Conservation (phyloP, 441 rosid genomes). For the Pelargonium myrrhifolium region DNA sequence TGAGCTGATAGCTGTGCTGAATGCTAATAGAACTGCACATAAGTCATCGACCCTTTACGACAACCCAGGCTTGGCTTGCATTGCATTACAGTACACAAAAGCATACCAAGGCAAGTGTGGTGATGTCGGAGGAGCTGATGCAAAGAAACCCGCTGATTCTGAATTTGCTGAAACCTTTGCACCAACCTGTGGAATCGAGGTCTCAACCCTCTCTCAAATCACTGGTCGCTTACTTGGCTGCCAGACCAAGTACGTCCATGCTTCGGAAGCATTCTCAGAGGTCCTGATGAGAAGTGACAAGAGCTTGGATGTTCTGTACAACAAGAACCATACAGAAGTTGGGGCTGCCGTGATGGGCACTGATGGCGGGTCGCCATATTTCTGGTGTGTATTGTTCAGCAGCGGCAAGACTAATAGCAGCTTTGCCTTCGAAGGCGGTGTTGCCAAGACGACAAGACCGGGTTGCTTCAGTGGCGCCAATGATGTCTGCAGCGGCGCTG, state of each 20-base stretch:
- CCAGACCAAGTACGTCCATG: slow-evolving; percentile 38
- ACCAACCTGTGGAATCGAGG: slow-evolving; percentile 49
- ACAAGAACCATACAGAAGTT: slow-evolving; percentile 57
- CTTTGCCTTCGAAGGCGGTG: slow-evolving; percentile 46
- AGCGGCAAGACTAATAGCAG: slow-evolving; percentile 47
- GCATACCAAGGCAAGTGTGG: slow-evolving; percentile 56
- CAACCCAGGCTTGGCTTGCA: slow-evolving; percentile 61
- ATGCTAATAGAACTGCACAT: slow-evolving; percentile 44
- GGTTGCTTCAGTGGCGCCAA: slow-evolving; percentile 76
- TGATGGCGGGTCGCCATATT: slow-evolving; percentile 58
- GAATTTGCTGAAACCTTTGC: slow-evolving; percentile 50
- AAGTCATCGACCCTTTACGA: slow-evolving; percentile 41
- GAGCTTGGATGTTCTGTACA: slow-evolving; percentile 46
- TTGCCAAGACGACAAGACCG: slow-evolving; percentile 40
- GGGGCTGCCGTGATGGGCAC: slow-evolving; percentile 57
- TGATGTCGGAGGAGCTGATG: slow-evolving; percentile 49
- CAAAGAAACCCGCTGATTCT: slow-evolving; percentile 59
- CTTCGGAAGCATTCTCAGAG: slow-evolving; percentile 49
- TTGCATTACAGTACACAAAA: slow-evolving; percentile 69
- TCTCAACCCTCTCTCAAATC: slow-evolving; percentile 43
- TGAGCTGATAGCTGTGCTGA: slow-evolving; percentile 40
- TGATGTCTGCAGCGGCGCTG: slow-evolving; percentile 45
- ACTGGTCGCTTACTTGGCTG: slow-evolving; percentile 68
- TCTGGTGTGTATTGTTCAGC: slow-evolving; percentile 75
- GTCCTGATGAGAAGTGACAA: slow-evolving; percentile 41